These are phyloP conservation scores for Sistotremastrum suecicum DNA, from an alignment of 768 basidiomycete genomes.

Conservation along the genomic window DNA sequence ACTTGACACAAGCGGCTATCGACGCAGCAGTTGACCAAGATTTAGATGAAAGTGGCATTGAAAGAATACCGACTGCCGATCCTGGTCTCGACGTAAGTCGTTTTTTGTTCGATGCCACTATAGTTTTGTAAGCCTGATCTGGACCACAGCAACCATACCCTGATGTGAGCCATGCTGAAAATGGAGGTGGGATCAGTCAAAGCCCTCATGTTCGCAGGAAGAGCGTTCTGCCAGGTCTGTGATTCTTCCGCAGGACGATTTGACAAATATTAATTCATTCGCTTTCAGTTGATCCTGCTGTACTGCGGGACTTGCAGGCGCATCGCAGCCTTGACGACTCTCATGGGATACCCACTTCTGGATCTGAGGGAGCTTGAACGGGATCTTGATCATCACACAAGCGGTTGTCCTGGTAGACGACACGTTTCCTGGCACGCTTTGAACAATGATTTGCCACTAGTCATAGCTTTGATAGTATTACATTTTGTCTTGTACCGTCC, in stretches of 20 bases:
- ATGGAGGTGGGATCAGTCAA: conserved; percentile 19
- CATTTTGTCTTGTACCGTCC: too few species aligned
- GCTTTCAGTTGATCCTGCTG: conserved; percentile 67
- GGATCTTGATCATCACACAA: neutral
- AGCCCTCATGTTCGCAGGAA: conserved; percentile 85
- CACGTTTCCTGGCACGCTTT: too few species aligned
- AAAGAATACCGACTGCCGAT: conserved; percentile 85
- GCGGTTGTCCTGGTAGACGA: too few species aligned
- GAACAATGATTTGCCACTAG: too few species aligned
- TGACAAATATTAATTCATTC: conserved; percentile 5
- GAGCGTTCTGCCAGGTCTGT: conserved; percentile 81
- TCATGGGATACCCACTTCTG: conserved; percentile 8
- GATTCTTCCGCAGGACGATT: conserved; percentile 5
- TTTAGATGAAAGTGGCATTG: conserved; percentile 69
- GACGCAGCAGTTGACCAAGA: conserved; percentile 50
- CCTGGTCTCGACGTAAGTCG: conserved; percentile 70
- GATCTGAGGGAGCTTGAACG: neutral
- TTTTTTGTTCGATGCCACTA: conserved; percentile 2
- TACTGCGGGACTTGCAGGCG: conserved; percentile 76
- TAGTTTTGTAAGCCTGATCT: conserved; percentile 10
- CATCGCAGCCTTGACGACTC: conserved; percentile 69
- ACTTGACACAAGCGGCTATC: conserved; percentile 72
- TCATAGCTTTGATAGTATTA: too few species aligned
- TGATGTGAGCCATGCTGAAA: conserved; percentile 42
- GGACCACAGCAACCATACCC: conserved; percentile 45